Conservation (phyloP, 208 protist genomes). For the Leishmania mexicana region DNA sequence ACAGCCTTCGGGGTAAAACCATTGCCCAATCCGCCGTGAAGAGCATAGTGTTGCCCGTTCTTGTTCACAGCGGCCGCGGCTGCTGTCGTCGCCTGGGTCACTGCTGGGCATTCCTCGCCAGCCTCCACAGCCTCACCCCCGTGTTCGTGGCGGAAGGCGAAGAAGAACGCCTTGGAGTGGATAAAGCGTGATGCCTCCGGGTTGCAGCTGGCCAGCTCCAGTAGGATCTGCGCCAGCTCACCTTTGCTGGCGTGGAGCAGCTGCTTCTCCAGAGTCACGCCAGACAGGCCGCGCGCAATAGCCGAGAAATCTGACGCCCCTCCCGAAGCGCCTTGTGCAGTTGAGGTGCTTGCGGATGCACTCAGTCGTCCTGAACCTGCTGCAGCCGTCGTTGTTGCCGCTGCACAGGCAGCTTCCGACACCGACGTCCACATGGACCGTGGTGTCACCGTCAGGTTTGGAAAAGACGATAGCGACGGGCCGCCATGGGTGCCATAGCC, state of each 20-base stretch:
- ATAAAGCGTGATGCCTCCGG: slow-evolving; percentile 66
- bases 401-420: not conserved
- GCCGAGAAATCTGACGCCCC: not conserved
- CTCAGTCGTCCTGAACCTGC: not conserved
- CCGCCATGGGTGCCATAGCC: slow-evolving; percentile 3
- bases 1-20: not conserved
- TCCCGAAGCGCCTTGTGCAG: not conserved
- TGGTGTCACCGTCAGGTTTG: not conserved
- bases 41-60: not conserved
- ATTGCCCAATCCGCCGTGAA: not conserved
- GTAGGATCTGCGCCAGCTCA: slow-evolving; percentile 72
- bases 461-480: not conserved
- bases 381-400: not conserved
- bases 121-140: not conserved
- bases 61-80: not conserved
- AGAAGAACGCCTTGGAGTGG: slow-evolving; percentile 65
- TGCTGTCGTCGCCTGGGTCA: not conserved
- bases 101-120: not conserved
- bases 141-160: slow-evolving; percentile 52
- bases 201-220: slow-evolving; percentile 73
- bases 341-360: not conserved
- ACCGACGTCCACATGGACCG: not conserved
- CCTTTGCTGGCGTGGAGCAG: slow-evolving; percentile 53
- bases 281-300: slow-evolving; percentile 15
- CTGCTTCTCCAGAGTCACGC: slow-evolving; percentile 54